Evolutionary conservation across 192 early-diverging fungal species (phyloP), one percentile per base, ranked within the genome.

Genomic region (Coemansia sp.): DNA sequence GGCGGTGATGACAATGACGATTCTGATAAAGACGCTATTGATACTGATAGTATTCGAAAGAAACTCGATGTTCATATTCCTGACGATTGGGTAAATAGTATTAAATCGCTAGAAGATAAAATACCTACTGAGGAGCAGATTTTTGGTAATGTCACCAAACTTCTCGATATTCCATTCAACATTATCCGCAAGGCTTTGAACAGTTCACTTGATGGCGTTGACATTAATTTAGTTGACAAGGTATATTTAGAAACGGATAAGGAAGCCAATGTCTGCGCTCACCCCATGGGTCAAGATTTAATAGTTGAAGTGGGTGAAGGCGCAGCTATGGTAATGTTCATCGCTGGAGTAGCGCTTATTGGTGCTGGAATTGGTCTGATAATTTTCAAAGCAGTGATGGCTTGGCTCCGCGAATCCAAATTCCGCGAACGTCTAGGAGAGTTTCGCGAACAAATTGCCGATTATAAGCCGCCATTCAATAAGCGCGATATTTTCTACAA

Each of bases 51-150:
- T 4, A 74, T 74, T 27, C 53, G 60, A 29, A 51, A 80, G 58
- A 29, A 67, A 50, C 68, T 80, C 11, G 65, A 39, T 20, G 61
- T 80, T 14, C 32, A 50, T 1, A 80, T 80, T 21, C 77, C 77
- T 11, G 57, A 54, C 46, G 72, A 74, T 68, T 80, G 77, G 77
- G 54, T 63, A 19, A 54, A 68, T 53, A 80, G 65, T 58, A 68
- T 80, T 57, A 52, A 50, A 32, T 54, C 50, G 5, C 36, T 80
- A 32, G 30, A 54, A 3, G 39, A 64, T 54, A 71, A 71, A 67
- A 80, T 80, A 22, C 77, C 77, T 11, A 71, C 77, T 19, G 71
- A 74, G 36, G 68, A 74, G 24, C 53, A 80, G 61, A 71, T 80
- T 1, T 80, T 80, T 14, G 77, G 77, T 58, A 71, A 80, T 62